These are phyloP conservation scores for Cordyceps pruinosa DNA, from an alignment of 2,329 filamentous ascomycete species.

Conservation along the genomic window DNA sequence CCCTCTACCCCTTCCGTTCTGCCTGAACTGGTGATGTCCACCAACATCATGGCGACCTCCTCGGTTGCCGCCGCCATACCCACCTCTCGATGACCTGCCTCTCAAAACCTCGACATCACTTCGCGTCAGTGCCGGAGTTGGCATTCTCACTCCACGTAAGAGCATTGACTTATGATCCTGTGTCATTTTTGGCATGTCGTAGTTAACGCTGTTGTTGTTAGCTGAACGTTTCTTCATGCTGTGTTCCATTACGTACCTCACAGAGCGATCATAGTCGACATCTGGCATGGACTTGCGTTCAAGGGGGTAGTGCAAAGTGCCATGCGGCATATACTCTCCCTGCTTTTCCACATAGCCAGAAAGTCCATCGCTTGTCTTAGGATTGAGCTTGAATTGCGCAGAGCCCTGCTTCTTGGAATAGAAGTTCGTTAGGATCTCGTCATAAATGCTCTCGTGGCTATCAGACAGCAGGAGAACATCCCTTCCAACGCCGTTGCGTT, in stretches of 20 bases:
- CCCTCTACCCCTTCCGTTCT: conserved; percentile 1
- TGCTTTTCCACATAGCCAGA: conserved; percentile 77
- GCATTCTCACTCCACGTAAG: conserved; percentile 71
- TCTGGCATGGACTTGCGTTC: conserved; percentile 64
- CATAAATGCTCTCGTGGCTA: conserved; percentile 69
- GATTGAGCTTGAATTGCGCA: conserved; percentile 64
- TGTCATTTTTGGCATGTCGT: conserved; percentile 67
- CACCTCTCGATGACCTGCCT: conserved; percentile 56
- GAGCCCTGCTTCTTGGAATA: conserved; percentile 81
- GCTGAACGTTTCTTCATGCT: conserved; percentile 18
- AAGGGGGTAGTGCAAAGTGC: conserved; percentile 71
- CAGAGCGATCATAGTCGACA: conserved; percentile 77
- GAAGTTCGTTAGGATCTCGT: conserved; percentile 75
- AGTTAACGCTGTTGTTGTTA: conserved; percentile 60
- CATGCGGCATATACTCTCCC: conserved; percentile 76
- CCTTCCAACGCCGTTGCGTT: conserved; percentile 71
- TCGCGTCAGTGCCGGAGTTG: conserved; percentile 63
- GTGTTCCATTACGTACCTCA: conserved; percentile 57
- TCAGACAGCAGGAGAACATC: conserved; percentile 83
- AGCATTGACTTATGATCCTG: conserved; percentile 91
- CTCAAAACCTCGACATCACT: conserved; percentile 69
- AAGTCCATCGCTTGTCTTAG: conserved; percentile 67
- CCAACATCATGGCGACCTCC: conserved; percentile 38
- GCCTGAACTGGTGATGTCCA: conserved; percentile 6
- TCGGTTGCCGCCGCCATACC: conserved; percentile 41